A percentile compares a stretch with the other conserved stretches of the same genome.
These are phyloP conservation scores for Aureobasidium mangrovei DNA, from an alignment of 2,329 filamentous ascomycete genomes.

Conservation along the genomic window DNA sequence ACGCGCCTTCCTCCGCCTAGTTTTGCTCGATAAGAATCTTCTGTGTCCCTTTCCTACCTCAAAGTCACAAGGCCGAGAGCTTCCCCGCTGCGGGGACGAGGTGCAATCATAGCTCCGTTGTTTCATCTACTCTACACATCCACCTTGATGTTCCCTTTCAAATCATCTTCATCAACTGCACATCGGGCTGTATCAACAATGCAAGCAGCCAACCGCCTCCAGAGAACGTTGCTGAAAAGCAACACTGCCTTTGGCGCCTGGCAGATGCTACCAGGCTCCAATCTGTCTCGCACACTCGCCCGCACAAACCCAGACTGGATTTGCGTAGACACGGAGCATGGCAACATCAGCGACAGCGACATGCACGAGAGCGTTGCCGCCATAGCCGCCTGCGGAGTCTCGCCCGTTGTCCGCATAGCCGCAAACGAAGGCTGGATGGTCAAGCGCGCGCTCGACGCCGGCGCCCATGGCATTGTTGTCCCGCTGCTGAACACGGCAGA, in stretches of 20 bases:
- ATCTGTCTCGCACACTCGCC: constrained; percentile 45
- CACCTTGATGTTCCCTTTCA: neutral
- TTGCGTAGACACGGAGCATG: constrained; percentile 47
- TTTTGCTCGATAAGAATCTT: neutral
- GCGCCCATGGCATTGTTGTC: constrained; percentile 51
- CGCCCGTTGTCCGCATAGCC: constrained; percentile 40
- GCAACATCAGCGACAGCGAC: constrained; percentile 44
- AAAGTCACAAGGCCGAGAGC: neutral
- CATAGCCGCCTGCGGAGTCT: constrained; percentile 36
- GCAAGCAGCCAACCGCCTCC: constrained; percentile 47
- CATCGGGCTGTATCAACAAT: constrained; percentile 27
- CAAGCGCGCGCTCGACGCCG: constrained; percentile 51
- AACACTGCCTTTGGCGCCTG: constrained; percentile 47
- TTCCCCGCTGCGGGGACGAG: neutral
- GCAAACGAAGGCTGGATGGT: constrained; percentile 55
- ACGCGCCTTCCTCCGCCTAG: constrained; percentile 14
- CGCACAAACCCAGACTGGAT: constrained; percentile 47
- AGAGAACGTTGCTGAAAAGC: constrained; percentile 41
- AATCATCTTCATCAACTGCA: neutral
- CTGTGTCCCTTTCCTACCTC: neutral
- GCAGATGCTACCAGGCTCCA: constrained; percentile 50
- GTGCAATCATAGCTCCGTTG: neutral
- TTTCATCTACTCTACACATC: neutral
- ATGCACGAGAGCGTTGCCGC: constrained; percentile 49
- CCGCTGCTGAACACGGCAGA: constrained; percentile 45